Conservation (phyloP, 2,329 filamentous ascomycete genomes). For the Fusarium anthophilum region DNA sequence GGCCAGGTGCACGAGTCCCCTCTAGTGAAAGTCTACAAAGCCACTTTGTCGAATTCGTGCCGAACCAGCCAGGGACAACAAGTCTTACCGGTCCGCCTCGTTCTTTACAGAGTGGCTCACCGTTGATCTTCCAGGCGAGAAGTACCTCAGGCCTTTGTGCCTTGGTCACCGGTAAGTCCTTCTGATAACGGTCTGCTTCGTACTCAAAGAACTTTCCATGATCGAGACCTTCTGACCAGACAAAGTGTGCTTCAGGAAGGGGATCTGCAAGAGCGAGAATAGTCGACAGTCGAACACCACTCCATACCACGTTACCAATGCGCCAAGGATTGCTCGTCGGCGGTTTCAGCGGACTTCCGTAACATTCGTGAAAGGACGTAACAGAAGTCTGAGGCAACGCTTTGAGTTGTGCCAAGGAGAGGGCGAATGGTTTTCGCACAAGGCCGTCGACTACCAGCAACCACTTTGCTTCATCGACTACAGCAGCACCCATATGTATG, state of each 20-base stretch:
- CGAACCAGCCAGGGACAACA: constrained; percentile 18
- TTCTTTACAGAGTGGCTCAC: background rate
- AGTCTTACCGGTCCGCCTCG: constrained; percentile 10
- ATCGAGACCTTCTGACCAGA: constrained; percentile 15
- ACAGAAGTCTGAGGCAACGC: background rate
- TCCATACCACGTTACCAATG: constrained; percentile 8
- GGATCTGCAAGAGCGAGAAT: background rate
- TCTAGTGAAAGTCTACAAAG: background rate
- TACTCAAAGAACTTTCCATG: constrained; percentile 1
- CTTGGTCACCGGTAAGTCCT: background rate
- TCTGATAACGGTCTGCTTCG: constrained; percentile 10
- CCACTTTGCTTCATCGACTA: background rate
- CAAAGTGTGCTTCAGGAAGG: background rate
- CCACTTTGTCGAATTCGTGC: constrained; percentile 23
- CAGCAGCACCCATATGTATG: constrained; percentile 14
- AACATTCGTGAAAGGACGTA: constrained; percentile 19
- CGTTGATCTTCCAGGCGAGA: background rate
- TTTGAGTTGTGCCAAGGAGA: constrained; percentile 1
- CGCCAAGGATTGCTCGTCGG: background rate
- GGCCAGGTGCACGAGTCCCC: background rate
- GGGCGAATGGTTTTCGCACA: background rate
- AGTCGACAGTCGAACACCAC: background rate
- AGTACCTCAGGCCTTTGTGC: background rate
- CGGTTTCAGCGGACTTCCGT: constrained; percentile 4
- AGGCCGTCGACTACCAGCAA: background rate